Evolutionary conservation across 1,284 basidiomycete species (phyloP), one percentile per base, ranked within the genome.

Genomic region (Gymnopus androsaceus): DNA sequence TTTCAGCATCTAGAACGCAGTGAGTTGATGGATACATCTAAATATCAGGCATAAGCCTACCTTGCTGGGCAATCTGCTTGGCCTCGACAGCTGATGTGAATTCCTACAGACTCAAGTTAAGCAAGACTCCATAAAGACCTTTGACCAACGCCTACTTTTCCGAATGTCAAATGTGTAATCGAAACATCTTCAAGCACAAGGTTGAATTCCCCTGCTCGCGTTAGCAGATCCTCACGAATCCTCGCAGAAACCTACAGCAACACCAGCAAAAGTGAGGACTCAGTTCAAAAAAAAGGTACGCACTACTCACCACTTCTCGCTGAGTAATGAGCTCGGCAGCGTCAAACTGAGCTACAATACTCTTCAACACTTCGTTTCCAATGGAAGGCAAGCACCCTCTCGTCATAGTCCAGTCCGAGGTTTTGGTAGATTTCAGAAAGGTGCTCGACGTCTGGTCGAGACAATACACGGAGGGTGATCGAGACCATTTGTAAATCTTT

Each of bases 401-500:
- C 96, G 73, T 99, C 97, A 73, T 99, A 99, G 74, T 99, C 97
- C 71, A 90, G 74, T 52, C 96, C 96, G 48, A 99, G 82, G 63
- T 82, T 88, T 75, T 97, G 94, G 80, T 99, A 99, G 69, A 99
- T 98, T 75, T 87, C 92, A 31, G 96, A 72, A 23, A 99, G 82
- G 70, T 96, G 92, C 52, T 85, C 78, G 40, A 92, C 84, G 73
- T 98, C 95, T 21, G 96, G 97, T 57, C 95, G 81, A 33, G 94
- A 97, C 65, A 99, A 85, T 46, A 99, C 96, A 66, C 97, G 92
- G 48, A 99, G 84, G 2, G 96, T 98, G 56, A 99, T 87, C 38
- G 95, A 92, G 55, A 97, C 91, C 94, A 98, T 98, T 76, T 99
- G 96, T 75, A 99, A 77, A 72, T 98, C 90, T 73, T 97, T 98